These are phyloP conservation scores for Trichoderma aggressivum DNA, from an alignment of 2,329 filamentous ascomycete genomes.

Conservation along the genomic window DNA sequence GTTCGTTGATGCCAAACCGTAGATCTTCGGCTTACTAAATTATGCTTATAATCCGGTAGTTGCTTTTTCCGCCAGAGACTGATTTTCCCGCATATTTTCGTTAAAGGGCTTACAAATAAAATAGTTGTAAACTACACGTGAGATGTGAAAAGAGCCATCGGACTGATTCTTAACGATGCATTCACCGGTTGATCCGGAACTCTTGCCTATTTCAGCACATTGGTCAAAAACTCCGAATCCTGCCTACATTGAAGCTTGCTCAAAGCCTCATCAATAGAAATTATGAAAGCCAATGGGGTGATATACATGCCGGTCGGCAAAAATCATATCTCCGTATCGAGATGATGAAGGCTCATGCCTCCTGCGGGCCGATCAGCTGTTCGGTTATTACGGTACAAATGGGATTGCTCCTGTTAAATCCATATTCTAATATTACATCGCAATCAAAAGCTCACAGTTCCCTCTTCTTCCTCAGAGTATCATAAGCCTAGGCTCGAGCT, in stretches of 20 bases:
- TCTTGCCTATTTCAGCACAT: not conserved
- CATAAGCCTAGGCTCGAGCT: too few species aligned
- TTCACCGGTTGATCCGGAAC: not conserved
- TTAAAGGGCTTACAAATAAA: not conserved
- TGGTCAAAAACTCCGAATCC: not conserved
- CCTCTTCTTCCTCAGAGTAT: too few species aligned
- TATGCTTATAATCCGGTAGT: not conserved
- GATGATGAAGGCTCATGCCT: too few species aligned
- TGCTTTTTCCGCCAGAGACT: not conserved
- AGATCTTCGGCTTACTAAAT: not conserved
- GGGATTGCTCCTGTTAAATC: too few species aligned
- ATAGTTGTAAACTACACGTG: not conserved
- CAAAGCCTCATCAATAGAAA: not conserved
- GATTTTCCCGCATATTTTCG: not conserved
- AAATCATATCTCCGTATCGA: too few species aligned
- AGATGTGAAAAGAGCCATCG: not conserved
- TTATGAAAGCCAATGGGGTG: not conserved
- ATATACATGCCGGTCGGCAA: too few species aligned
- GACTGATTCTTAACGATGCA: not conserved
- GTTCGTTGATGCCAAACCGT: not conserved
- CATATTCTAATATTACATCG: too few species aligned
- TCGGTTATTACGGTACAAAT: too few species aligned
- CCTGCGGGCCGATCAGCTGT: too few species aligned
- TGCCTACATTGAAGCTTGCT: not conserved
- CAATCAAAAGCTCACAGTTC: too few species aligned